These are phyloP conservation scores for Gaertneriomyces sp. DNA, from an alignment of 192 early-diverging fungal genomes.

Conservation along the genomic window DNA sequence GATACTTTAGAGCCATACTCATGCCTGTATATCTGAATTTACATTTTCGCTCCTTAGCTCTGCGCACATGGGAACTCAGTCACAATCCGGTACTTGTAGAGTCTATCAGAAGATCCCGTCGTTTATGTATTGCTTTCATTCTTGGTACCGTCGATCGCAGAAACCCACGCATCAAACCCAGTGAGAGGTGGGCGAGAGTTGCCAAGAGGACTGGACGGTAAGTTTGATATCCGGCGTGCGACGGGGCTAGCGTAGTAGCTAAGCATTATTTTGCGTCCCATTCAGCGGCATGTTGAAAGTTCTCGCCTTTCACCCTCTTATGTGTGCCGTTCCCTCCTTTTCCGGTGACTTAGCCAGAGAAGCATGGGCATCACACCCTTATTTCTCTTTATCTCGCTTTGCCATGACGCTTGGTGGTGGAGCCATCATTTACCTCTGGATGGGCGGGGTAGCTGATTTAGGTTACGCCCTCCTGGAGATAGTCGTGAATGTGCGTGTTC, in stretches of 20 bases:
- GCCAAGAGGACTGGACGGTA: conserved; percentile 2
- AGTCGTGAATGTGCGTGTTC: conserved; percentile 5
- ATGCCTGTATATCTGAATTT: too few species aligned
- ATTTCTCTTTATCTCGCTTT: background rate
- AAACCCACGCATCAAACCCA: conserved; percentile 3
- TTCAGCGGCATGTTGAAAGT: conserved; percentile 16
- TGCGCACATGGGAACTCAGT: conserved; percentile 2
- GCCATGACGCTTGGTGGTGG: background rate
- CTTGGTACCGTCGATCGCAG: background rate
- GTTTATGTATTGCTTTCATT: background rate
- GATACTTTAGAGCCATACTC: too few species aligned
- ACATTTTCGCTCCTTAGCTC: background rate
- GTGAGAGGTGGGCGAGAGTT: background rate
- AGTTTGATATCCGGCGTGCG: background rate
- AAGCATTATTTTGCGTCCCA: background rate
- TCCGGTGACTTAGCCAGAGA: too few species aligned
- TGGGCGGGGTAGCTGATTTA: conserved; percentile 15
- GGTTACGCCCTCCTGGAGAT: background rate
- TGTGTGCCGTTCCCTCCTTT: background rate
- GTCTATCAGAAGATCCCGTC: background rate
- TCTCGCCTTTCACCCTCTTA: background rate
- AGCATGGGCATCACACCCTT: background rate
- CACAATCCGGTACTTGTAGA: background rate
- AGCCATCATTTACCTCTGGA: conserved; percentile 18
- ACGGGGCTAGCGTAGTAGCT: background rate